These are phyloP conservation scores for Thermoascus crustaceus DNA, from an alignment of 2,329 filamentous ascomycete species.

Conservation along the genomic window DNA sequence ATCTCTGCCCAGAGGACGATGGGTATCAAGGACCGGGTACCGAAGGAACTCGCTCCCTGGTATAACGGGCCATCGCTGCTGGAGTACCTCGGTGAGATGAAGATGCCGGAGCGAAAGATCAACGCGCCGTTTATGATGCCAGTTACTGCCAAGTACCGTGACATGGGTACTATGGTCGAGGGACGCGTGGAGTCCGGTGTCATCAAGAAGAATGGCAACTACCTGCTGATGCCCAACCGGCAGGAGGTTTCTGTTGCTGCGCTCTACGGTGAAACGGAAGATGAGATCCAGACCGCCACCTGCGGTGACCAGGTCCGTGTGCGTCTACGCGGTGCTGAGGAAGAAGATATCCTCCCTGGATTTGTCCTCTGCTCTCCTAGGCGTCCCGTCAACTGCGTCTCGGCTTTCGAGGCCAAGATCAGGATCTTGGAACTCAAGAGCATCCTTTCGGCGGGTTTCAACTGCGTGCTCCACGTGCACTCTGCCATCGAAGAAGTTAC, in stretches of 20 bases:
- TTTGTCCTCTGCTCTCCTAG: constrained; percentile 95
- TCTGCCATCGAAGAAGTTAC: constrained; percentile 97
- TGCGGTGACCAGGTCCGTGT: constrained; percentile 93
- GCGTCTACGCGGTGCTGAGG: constrained; percentile 87
- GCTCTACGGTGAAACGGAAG: constrained; percentile 91
- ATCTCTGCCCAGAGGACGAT: constrained; percentile 80
- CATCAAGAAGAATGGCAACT: constrained; percentile 76
- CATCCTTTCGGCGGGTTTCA: constrained; percentile 90
- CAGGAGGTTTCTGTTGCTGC: constrained; percentile 72
- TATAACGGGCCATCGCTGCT: constrained; percentile 84
- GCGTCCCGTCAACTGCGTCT: constrained; percentile 84
- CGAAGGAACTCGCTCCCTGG: constrained; percentile 69
- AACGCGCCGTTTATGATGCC: constrained; percentile 99
- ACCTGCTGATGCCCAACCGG: constrained; percentile 94
- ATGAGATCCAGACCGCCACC: constrained; percentile 71
- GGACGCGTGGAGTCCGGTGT: constrained; percentile 95
- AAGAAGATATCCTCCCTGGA: constrained; percentile 91
- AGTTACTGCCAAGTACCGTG: constrained; percentile 88
- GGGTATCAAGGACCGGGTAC: constrained; percentile 82
- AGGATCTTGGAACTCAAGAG: constrained; percentile 88
- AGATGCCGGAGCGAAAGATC: constrained; percentile 85
- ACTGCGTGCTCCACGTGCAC: constrained; percentile 95
- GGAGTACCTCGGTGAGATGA: constrained; percentile 92
- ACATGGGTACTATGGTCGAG: constrained; percentile 96
- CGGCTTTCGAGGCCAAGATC: constrained; percentile 90